A percentile compares a stretch with the other conserved stretches of the same genome.
phyloP scores from a whole-genome alignment of 371 early-diverging fungal species.

The Mucor velutinosus region DNA sequence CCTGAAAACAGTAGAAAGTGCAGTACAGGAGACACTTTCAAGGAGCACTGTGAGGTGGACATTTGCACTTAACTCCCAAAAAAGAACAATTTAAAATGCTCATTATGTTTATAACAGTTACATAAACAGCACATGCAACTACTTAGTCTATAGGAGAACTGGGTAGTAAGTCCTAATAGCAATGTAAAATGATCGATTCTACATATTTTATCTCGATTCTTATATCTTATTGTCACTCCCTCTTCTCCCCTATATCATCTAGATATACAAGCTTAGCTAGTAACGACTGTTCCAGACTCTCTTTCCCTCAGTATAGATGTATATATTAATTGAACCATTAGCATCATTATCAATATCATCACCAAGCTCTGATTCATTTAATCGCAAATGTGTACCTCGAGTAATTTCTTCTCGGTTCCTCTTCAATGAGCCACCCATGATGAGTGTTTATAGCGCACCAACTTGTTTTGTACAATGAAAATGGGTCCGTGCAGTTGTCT shows the following conservation, averaged over 20 bases:
- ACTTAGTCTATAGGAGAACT: neutral
- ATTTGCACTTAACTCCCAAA: slow-evolving; percentile 1
- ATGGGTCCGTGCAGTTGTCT: neutral
- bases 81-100: slow-evolving; percentile 1
- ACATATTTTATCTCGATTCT: neutral
- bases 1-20: neutral
- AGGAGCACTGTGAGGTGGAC: neutral
- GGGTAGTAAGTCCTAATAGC: neutral
- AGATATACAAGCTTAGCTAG: neutral
- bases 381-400: neutral
- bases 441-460: neutral
- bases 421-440: neutral
- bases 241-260: neutral
- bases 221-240: neutral
- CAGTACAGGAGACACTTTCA: neutral
- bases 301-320: neutral
- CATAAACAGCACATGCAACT: neutral
- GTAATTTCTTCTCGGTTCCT: neutral
- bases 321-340: neutral
- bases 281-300: neutral
- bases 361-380: neutral
- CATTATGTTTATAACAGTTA: neutral
- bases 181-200: slow-evolving; percentile 1
- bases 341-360: neutral
- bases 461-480: neutral